phyloP scores from a whole-genome alignment of 768 basidiomycete species.

The Hemileccinum impolitum region DNA sequence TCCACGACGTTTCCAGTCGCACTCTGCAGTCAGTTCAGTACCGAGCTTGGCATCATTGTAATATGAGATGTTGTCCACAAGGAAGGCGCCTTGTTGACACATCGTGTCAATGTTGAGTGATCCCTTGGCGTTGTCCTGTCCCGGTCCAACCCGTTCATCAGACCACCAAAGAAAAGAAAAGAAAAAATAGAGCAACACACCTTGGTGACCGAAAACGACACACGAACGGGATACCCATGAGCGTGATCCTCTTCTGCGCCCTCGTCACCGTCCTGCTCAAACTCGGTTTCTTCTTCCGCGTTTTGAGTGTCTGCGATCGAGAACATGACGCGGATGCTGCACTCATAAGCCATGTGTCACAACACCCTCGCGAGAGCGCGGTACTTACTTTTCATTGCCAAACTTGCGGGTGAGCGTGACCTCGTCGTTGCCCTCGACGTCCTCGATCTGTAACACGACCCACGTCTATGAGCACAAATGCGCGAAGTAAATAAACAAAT shows the following conservation, averaged over 20 bases:
- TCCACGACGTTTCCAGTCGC: constrained; percentile 93
- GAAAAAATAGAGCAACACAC: constrained; percentile 37
- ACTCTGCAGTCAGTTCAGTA: constrained; percentile 76
- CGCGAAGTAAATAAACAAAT: too few species aligned
- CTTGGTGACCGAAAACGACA: constrained; percentile 68
- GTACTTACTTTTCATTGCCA: constrained; percentile 82
- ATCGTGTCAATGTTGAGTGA: constrained; percentile 77
- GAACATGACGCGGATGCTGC: constrained; percentile 81
- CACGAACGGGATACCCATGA: constrained; percentile 54
- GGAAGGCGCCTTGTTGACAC: constrained; percentile 74
- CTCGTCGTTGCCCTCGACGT: constrained; percentile 73
- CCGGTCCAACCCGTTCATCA: neutral
- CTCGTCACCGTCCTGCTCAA: constrained; percentile 39
- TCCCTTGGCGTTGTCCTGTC: constrained; percentile 51
- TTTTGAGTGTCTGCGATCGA: constrained; percentile 84
- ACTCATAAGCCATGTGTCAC: neutral
- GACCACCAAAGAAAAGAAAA: neutral
- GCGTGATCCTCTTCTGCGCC: constrained; percentile 28
- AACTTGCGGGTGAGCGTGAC: constrained; percentile 78
- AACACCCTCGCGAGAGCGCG: neutral
- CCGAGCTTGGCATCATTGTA: constrained; percentile 73
- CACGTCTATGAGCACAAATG: neutral
- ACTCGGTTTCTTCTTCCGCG: constrained; percentile 37
- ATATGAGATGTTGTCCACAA: constrained; percentile 88
- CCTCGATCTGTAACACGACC: constrained; percentile 52